Evolutionary conservation across 768 basidiomycete species (phyloP).

Genomic region (Bullera alba): DNA sequence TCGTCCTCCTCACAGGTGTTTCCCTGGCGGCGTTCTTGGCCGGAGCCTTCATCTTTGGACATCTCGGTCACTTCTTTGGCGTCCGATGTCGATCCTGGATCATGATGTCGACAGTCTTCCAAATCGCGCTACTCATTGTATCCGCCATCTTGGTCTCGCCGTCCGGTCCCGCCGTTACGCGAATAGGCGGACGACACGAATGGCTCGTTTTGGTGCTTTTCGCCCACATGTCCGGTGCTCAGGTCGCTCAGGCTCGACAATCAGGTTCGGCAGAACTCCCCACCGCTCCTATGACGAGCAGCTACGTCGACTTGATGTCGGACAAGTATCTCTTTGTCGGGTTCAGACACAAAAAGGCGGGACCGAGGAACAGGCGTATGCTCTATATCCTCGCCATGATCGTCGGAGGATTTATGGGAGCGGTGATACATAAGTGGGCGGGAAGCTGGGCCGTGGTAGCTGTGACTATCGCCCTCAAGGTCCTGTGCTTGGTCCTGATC

Average conservation of each 20-base stretch:
- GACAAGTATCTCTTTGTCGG: slow-evolving; percentile 27
- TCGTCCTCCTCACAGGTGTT: slow-evolving; percentile 25
- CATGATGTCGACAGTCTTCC: slow-evolving; percentile 13
- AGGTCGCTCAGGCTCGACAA: slow-evolving; percentile 35
- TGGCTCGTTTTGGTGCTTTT: slow-evolving; percentile 27
- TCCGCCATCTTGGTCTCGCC: slow-evolving; percentile 24
- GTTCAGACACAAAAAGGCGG: slow-evolving; percentile 11
- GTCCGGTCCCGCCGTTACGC: slow-evolving; percentile 6
- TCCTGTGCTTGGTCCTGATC: too few relatives aligned
- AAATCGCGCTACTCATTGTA: slow-evolving; percentile 19
- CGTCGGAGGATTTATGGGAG: slow-evolving; percentile 28
- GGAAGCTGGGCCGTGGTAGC: slow-evolving; percentile 33
- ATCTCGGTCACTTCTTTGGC: slow-evolving; percentile 29
- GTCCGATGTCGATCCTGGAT: slow-evolving; percentile 31
- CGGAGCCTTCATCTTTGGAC: slow-evolving; percentile 28
- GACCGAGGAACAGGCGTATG: slow-evolving; percentile 26
- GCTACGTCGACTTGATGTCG: slow-evolving; percentile 29
- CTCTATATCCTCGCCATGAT: slow-evolving; percentile 33
- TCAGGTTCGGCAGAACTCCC: slow-evolving; percentile 25
- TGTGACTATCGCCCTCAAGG: slow-evolving; percentile 23
- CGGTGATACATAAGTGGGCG: slow-evolving; percentile 23
- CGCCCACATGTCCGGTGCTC: slow-evolving; percentile 33
- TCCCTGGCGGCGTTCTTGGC: slow-evolving; percentile 26
- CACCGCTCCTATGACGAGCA: slow-evolving; percentile 35
- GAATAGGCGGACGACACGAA: slow-evolving; percentile 16